Evolutionary conservation across 805 yeast species (phyloP), one percentile per base, ranked within the genome.

Genomic region (Dipodascus albidus): DNA sequence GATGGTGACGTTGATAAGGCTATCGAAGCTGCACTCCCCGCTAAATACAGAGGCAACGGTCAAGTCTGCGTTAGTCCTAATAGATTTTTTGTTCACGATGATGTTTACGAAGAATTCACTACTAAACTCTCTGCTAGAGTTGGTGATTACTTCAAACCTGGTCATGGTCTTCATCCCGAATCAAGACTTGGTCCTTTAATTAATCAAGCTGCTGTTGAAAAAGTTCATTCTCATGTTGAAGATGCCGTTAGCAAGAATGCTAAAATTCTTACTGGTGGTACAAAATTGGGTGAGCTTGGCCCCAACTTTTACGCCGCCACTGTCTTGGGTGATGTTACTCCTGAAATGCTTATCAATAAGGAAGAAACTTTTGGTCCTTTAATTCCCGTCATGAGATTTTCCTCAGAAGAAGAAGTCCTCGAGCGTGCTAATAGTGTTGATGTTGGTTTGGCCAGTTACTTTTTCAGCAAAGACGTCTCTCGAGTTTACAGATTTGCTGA

Each of bases 311-410:
- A 75, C 62, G 82, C 79, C 23, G 81, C 86, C 54, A 86, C 95
- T 0, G 74, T 86, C 14, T 64, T 86, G 51, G 73, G 78, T n/a
- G 77, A 79, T 55, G 85, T 80, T 49, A 78, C 81, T 50, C 64
- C 70, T 1, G 73, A 72, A 20, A 85, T 85, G 80, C 58, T 65
- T 47, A 78, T 85, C 33, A 73, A 76, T 59, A 59, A 66, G n/a
- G 89, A 85, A 60, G 95, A 86, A 66, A 85, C 90, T 1, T 86
- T 86, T 65, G 95, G 93, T 1, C 95, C 95, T 1, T 72, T 86
- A 17, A 86, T 86, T 19, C 86, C 88, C 1, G 67, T 87, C 51
- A 77, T 83, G 64, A 78, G 76, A 62, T 86, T 86, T 63, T 64
- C 67, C 44, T 66, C 80, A n/a, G 85, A 79, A 50, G 83, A 80